These are phyloP conservation scores for Lenwebbia sp. DNA, from an alignment of 345 rosid species.

Conservation along the genomic window DNA sequence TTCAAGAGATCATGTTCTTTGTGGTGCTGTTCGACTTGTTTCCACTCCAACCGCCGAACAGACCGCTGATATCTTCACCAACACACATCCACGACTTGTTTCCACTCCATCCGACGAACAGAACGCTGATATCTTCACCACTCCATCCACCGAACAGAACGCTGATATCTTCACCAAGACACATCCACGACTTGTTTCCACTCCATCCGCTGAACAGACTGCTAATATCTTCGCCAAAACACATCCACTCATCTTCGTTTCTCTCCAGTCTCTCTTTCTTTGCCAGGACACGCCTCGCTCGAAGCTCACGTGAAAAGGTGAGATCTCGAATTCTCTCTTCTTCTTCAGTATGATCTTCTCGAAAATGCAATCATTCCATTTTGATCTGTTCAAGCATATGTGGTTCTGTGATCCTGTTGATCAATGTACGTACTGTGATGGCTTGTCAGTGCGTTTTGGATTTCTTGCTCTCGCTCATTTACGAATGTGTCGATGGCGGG, in stretches of 20 bases:
- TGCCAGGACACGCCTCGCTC: background rate
- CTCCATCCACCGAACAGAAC: fast-evolving
- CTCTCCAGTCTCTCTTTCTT: background rate
- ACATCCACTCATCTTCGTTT: background rate
- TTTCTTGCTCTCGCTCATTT: background rate
- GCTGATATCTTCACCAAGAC: too few species aligned
- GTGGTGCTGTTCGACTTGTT: too few species aligned
- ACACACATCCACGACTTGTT: too few species aligned
- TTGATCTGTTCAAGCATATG: background rate
- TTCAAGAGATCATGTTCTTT: too few species aligned
- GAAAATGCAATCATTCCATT: background rate
- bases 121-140: too few species aligned
- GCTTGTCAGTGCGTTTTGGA: background rate
- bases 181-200: too few species aligned
- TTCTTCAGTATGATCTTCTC: background rate
- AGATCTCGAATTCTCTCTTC: background rate
- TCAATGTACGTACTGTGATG: background rate
- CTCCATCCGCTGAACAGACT: too few species aligned
- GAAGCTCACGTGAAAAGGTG: background rate
- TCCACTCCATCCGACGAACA: too few species aligned
- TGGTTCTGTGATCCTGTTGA: background rate
- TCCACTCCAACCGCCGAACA: too few species aligned
- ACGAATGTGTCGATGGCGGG: background rate
- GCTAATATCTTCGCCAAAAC: too few species aligned
- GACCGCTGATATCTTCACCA: too few species aligned